Evolutionary conservation across 345 rosid species (phyloP).

Genomic region (Alliaria petiolata): DNA sequence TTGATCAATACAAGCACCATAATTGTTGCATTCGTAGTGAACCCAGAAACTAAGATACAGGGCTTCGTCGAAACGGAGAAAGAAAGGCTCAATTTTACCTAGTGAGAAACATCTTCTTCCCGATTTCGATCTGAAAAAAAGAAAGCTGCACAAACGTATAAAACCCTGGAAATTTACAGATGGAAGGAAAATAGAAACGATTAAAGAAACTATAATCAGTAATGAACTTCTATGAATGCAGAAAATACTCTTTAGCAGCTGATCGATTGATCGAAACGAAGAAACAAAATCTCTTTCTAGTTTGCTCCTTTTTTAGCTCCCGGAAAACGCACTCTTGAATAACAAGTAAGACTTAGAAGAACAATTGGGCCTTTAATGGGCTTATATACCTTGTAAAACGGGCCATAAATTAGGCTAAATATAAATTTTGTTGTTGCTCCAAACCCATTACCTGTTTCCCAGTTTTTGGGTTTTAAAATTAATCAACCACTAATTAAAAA

Average conservation of each 20-base stretch:
- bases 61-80: background rate
- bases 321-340: conserved; percentile 12
- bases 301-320: background rate
- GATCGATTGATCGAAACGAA: conserved; percentile 6
- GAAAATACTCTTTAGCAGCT: background rate
- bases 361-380: background rate
- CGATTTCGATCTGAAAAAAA: conserved; percentile 28
- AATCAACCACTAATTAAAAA: no score
- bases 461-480: no score
- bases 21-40: background rate
- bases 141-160: background rate
- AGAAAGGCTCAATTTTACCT: conserved; percentile 33
- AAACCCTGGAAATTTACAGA: background rate
- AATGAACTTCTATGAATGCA: background rate
- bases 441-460: no score
- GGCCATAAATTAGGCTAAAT: no score
- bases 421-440: no score
- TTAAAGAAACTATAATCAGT: background rate
- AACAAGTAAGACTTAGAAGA: conserved; percentile 8
- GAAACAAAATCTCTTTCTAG: background rate
- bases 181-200: background rate
- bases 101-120: conserved; percentile 51
- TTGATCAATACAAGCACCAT: background rate
- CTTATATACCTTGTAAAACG: background rate
- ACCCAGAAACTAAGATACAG: background rate